phyloP scores from a whole-genome alignment of 176 grass and related monocot species.

The Oropetium thomaeum region DNA sequence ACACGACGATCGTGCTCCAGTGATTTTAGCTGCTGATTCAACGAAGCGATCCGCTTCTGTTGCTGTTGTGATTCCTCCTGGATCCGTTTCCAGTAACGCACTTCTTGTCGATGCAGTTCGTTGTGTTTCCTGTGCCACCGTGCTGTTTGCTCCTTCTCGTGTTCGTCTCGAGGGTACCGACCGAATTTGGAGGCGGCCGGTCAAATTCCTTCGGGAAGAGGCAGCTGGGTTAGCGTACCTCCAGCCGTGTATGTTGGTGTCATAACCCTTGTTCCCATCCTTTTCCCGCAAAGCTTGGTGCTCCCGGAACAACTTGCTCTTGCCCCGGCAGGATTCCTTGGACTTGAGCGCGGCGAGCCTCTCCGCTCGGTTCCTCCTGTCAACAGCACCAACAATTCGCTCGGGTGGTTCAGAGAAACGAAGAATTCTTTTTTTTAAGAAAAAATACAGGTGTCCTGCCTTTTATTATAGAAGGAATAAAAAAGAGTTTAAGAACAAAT shows the following conservation, averaged over 20 bases:
- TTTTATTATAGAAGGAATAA: too few relatives aligned
- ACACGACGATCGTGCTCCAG: neutral
- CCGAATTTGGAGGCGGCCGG: neutral
- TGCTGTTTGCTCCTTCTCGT: neutral
- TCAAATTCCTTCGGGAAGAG: neutral
- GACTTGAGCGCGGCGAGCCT: neutral
- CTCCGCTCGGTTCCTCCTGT: too few relatives aligned
- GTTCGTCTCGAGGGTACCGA: neutral
- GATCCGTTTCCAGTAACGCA: neutral
- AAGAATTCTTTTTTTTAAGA: too few relatives aligned
- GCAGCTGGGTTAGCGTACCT: neutral
- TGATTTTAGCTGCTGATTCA: neutral
- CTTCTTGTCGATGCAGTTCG: neutral
- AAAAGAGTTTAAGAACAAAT: too few relatives aligned
- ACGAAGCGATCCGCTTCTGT: neutral
- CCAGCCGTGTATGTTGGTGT: neutral
- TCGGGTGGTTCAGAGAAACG: too few relatives aligned
- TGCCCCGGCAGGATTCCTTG: neutral
- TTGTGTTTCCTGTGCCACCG: neutral
- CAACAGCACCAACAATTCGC: too few relatives aligned
- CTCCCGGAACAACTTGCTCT: conserved; percentile 15
- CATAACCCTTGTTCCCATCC: conserved; percentile 5
- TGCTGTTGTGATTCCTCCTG: neutral
- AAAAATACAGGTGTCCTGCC: too few relatives aligned
- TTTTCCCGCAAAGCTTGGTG: neutral